phyloP scores from a whole-genome alignment of 106 monocot genomes.

The Agapanthus africanus region DNA sequence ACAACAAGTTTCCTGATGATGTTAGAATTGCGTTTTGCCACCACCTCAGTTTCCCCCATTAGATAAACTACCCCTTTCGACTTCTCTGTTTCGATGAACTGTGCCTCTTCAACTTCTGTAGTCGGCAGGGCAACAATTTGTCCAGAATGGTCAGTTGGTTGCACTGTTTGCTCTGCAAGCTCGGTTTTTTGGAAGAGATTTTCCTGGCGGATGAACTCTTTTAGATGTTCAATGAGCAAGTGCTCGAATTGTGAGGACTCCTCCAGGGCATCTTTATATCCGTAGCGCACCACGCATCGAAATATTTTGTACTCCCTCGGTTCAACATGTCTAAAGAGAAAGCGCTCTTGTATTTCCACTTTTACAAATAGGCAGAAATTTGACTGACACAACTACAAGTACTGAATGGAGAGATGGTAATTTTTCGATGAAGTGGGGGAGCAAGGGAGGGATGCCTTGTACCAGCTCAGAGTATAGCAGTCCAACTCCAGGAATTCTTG shows the following conservation, averaged over 20 bases:
- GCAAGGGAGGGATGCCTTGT: constrained; percentile 54
- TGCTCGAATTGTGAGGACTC: constrained; percentile 31
- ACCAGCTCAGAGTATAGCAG: constrained; percentile 60
- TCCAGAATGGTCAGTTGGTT: no score
- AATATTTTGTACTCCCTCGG: constrained; percentile 35
- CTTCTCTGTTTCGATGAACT: no score
- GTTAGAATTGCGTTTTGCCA: no score
- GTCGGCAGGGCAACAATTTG: no score
- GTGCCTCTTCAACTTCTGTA: no score
- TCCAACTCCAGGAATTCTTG: constrained; percentile 48
- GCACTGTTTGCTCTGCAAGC: no score
- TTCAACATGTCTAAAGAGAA: constrained; percentile 39
- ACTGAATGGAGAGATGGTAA: constrained; percentile 57
- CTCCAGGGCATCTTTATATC: constrained; percentile 31
- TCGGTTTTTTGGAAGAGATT: no score
- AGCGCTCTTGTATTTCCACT: constrained; percentile 40
- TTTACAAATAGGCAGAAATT: constrained; percentile 42
- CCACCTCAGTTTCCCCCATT: no score
- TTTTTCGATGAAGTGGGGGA: constrained; percentile 43
- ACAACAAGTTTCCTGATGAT: no score
- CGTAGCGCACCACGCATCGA: constrained; percentile 47
- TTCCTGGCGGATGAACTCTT: no score
- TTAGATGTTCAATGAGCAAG: constrained; percentile 29
- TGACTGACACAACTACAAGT: constrained; percentile 49
- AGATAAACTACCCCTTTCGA: no score